Evolutionary conservation across 106 monocot species (phyloP).

Genomic region (Iris macrosiphon): DNA sequence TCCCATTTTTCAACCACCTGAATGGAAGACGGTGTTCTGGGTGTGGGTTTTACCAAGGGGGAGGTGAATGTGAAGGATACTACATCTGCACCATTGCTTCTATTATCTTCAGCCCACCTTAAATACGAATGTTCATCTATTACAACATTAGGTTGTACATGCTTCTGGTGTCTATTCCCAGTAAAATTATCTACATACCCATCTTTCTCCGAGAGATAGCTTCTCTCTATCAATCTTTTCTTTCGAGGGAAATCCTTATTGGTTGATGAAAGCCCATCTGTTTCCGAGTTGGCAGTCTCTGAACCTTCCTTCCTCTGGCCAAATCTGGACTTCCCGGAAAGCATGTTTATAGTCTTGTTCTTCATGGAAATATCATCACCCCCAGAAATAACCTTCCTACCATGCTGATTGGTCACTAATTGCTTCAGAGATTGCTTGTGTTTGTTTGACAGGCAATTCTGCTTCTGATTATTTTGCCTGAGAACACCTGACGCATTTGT

Average conservation of each 20-base stretch:
- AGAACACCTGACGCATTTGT: conserved; percentile 36
- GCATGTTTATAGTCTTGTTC: conserved; percentile 20
- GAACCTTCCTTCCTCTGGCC: conserved; percentile 17
- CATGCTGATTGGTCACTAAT: conserved; percentile 29
- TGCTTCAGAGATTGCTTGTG: conserved; percentile 33
- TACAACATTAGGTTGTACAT: conserved; percentile 30
- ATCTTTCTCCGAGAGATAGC: conserved; percentile 13
- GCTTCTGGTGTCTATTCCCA: conserved; percentile 17
- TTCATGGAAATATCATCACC: conserved; percentile 30
- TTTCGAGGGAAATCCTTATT: conserved; percentile 51
- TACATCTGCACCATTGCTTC: conserved; percentile 37
- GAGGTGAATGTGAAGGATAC: conserved; percentile 74
- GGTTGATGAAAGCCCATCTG: conserved; percentile 24
- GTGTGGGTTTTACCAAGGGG: conserved; percentile 32
- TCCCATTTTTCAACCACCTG: conserved; percentile 21
- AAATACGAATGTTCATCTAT: conserved; percentile 36
- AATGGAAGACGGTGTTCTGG: conserved; percentile 5
- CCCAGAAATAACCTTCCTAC: conserved; percentile 24
- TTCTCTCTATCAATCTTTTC: conserved; percentile 49
- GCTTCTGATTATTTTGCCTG: conserved; percentile 83
- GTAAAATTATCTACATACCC: conserved; percentile 10
- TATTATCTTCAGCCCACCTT: conserved; percentile 22
- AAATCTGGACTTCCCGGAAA: conserved; percentile 25
- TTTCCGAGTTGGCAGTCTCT: conserved; percentile 13
- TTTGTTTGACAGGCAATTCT: conserved; percentile 43